Conservation (phyloP, 177 flowering plant genomes). For the Vitis hybrid region DNA sequence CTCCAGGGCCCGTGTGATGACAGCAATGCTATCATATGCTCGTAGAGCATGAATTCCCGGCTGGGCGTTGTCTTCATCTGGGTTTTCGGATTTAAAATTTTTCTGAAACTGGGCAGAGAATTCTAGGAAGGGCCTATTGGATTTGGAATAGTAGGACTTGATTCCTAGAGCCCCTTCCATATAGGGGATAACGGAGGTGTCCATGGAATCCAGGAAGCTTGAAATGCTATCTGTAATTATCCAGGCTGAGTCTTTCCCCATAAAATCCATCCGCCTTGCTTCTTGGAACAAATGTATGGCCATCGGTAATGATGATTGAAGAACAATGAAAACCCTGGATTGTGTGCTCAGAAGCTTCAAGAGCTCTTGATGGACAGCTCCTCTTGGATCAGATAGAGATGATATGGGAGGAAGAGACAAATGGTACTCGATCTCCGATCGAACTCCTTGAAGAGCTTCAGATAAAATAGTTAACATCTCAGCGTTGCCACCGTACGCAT, state of each 20-base stretch:
- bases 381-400: conserved; percentile 20
- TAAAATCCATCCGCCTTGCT: too few species aligned
- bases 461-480: conserved; percentile 25
- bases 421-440: conserved; percentile 30
- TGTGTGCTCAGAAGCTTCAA: conserved; percentile 20
- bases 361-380: conserved; percentile 21
- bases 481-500: conserved; percentile 25
- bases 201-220: too few species aligned
- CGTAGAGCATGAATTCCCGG: too few species aligned
- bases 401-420: conserved; percentile 26
- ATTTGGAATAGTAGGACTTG: neutral
- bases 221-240: neutral
- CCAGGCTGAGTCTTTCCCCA: neutral
- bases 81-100: too few species aligned
- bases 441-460: conserved; percentile 26
- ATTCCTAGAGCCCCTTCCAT: too few species aligned
- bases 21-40: too few species aligned
- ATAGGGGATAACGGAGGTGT: too few species aligned
- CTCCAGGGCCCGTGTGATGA: too few species aligned
- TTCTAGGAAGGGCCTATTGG: neutral
- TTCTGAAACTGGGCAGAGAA: too few species aligned
- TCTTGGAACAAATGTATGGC: conserved; percentile 23
- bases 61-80: too few species aligned
- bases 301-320: conserved; percentile 28
- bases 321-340: conserved; percentile 37